Conservation (phyloP, 805 yeast species). For the Alloascoidea hylecoeti region DNA sequence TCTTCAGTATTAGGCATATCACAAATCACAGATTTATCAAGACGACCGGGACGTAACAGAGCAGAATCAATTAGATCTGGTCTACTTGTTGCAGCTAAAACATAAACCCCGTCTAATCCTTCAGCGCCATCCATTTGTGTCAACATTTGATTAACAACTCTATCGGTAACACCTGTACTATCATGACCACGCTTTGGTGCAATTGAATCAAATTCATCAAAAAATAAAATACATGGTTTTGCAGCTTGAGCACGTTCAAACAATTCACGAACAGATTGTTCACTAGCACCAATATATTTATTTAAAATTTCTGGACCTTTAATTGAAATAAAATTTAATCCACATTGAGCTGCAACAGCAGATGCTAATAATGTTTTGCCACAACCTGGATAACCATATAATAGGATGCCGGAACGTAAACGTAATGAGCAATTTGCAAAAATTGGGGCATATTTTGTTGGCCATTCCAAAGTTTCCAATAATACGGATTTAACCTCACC, state of each 20-base stretch:
- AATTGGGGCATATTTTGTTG: conserved; percentile 92
- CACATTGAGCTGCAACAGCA: conserved; percentile 89
- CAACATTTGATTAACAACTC: conserved; percentile 92
- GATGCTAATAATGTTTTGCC: conserved; percentile 90
- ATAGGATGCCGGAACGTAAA: conserved; percentile 74
- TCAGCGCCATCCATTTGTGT: conserved; percentile 99
- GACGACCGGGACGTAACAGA: conserved; percentile 85
- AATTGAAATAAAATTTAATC: conserved; percentile 81
- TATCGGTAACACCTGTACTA: conserved; percentile 93
- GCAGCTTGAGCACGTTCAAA: conserved; percentile 93
- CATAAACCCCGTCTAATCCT: conserved; percentile 93
- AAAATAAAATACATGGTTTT: conserved; percentile 83
- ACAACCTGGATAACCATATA: conserved; percentile 96
- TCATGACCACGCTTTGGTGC: conserved; percentile 98
- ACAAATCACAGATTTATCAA: conserved; percentile 86
- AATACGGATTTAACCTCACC: conserved; percentile 59
- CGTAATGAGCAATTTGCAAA: conserved; percentile 79
- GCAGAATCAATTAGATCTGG: conserved; percentile 96
- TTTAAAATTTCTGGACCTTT: conserved; percentile 94
- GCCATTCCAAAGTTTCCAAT: conserved; percentile 92
- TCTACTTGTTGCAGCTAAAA: conserved; percentile 89
- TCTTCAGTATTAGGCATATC: conserved; percentile 68
- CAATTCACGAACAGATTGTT: conserved; percentile 83
- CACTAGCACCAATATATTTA: conserved; percentile 95
- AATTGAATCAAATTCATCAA: conserved; percentile 93